Conservation (phyloP, 371 early-diverging fungal genomes). For the Phascolomyces articulosus region DNA sequence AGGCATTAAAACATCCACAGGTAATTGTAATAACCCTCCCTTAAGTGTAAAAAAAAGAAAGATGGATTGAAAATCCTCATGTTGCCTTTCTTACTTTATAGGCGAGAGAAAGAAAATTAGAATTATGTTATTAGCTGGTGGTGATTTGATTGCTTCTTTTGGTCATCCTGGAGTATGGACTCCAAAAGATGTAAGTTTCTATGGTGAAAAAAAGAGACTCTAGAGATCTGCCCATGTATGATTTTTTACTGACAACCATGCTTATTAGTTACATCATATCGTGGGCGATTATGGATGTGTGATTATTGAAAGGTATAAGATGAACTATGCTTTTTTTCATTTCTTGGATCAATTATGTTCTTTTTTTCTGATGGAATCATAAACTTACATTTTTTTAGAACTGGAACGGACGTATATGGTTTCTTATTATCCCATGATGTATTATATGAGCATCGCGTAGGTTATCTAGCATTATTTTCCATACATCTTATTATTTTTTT, state of each 20-base stretch:
- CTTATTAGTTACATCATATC: constrained; percentile 83
- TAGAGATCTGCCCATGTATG: too few relatives aligned
- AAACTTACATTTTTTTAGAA: too few relatives aligned
- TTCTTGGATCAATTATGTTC: too few relatives aligned
- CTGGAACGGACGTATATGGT: constrained; percentile 92
- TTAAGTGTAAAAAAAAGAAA: too few relatives aligned
- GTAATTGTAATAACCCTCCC: constrained; percentile 28
- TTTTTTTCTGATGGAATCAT: too few relatives aligned
- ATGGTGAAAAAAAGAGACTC: not conserved
- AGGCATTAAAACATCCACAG: constrained; percentile 49
- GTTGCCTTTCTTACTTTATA: not conserved
- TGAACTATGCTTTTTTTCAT: too few relatives aligned
- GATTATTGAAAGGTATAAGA: constrained; percentile 81
- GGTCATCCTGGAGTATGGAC: constrained; percentile 92
- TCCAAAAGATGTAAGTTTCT: constrained; percentile 80
- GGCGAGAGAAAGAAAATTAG: constrained; percentile 47
- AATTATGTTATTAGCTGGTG: constrained; percentile 95
- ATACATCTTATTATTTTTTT: too few relatives aligned
- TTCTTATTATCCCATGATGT: constrained; percentile 90
- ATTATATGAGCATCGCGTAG: constrained; percentile 85
- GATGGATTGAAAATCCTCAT: not conserved
- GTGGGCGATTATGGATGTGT: constrained; percentile 93
- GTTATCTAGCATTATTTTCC: constrained; percentile 14
- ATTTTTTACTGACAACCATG: not conserved
- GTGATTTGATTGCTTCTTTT: constrained; percentile 96